Conservation (phyloP, 2,329 filamentous ascomycete species). For the Ceratocystis harringtonii region DNA sequence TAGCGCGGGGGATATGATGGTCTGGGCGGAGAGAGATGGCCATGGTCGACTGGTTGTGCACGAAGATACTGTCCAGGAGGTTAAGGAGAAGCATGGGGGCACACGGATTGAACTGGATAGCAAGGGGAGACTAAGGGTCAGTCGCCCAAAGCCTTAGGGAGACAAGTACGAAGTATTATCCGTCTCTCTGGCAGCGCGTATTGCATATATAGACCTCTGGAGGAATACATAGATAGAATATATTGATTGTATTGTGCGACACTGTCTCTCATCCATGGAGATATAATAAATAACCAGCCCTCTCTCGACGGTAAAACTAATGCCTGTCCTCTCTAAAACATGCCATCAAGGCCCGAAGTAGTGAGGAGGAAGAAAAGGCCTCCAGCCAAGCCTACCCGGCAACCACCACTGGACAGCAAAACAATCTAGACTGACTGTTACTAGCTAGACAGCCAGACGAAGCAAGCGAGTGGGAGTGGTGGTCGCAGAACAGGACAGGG, state of each 20-base stretch:
- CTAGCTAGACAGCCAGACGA: neutral
- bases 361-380: conserved; percentile 18
- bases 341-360: conserved; percentile 16
- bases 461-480: neutral
- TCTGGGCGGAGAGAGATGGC: conserved; percentile 4
- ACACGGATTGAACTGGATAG: conserved; percentile 72
- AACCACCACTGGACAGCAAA: neutral
- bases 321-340: conserved; percentile 15
- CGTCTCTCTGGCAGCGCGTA: neutral
- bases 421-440: no score
- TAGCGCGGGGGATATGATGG: neutral
- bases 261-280: no score
- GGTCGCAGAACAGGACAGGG: neutral
- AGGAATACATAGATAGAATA: no score
- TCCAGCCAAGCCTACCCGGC: neutral
- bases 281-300: neutral
- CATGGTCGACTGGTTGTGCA: conserved; percentile 51
- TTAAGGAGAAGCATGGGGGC: conserved; percentile 39
- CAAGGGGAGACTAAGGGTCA: conserved; percentile 90
- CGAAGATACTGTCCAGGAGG: conserved; percentile 42
- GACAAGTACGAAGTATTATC: neutral
- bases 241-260: no score
- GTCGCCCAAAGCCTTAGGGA: conserved; percentile 44
- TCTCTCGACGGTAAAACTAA: neutral
- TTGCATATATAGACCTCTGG: no score